Conservation (phyloP, 441 rosid genomes). For the Aleurites moluccanus region DNA sequence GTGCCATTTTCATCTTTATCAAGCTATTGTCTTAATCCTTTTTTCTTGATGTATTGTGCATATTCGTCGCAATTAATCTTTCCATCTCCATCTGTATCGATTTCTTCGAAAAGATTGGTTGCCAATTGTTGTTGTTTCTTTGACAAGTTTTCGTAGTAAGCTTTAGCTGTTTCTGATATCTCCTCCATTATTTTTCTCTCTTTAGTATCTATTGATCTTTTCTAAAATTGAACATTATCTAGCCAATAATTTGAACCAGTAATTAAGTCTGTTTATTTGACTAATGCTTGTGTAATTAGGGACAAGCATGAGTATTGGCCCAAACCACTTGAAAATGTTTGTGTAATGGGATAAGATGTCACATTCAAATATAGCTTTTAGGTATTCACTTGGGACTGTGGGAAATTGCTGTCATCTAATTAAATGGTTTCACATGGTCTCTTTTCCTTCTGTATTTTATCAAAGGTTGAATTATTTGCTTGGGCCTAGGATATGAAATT, state of each 20-base stretch:
- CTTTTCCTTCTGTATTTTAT: too few species aligned
- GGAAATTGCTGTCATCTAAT: too few species aligned
- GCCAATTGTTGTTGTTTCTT: neutral
- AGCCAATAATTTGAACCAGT: too few species aligned
- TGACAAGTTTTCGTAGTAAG: conserved; percentile 2
- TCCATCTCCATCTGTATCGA: conserved; percentile 4
- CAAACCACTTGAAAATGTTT: too few species aligned
- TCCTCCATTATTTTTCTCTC: neutral
- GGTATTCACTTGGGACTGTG: too few species aligned
- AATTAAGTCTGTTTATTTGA: too few species aligned
- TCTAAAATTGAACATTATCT: too few species aligned
- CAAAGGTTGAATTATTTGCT: neutral
- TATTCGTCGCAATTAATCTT: conserved; percentile 3
- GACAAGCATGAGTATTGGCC: too few species aligned
- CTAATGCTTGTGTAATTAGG: too few species aligned
- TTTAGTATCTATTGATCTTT: neutral
- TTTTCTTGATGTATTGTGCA: neutral
- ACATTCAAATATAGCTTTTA: neutral
- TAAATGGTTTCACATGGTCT: too few species aligned
- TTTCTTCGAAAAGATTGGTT: neutral
- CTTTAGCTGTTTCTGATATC: conserved; percentile 1
- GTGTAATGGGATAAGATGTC: too few species aligned
- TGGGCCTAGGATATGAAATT: neutral
- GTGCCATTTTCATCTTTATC: conserved; percentile 2
- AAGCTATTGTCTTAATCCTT: neutral